Conservation (phyloP, 2,329 filamentous ascomycete species). For the Pseudogymnoascus sp. region DNA sequence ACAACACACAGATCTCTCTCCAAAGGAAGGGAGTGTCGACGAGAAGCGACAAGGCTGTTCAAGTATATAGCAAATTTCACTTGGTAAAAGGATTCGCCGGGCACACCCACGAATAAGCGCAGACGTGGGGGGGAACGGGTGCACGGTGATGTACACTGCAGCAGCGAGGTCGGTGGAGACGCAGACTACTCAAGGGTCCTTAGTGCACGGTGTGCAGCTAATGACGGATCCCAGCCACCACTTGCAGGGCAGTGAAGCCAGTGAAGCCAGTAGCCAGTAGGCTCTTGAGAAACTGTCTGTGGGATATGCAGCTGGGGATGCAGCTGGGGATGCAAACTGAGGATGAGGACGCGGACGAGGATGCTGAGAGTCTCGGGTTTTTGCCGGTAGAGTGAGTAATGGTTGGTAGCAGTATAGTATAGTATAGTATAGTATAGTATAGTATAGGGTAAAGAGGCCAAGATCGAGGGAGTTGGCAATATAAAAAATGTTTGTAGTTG, state of each 20-base stretch:
- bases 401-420: neutral
- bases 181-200: slow-evolving; percentile 7
- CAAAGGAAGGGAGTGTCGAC: neutral
- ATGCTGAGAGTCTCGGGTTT: neutral
- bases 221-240: neutral
- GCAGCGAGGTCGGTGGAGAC: slow-evolving; percentile 10
- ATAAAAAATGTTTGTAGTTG: neutral
- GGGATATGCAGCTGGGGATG: neutral
- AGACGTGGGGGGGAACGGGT: slow-evolving; percentile 6
- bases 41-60: neutral
- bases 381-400: neutral
- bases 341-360: neutral
- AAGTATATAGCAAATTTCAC: slow-evolving; percentile 7
- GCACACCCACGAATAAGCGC: slow-evolving; percentile 1
- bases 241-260: neutral
- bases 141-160: slow-evolving; percentile 8
- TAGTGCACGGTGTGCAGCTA: slow-evolving; percentile 5
- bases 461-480: neutral
- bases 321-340: neutral
- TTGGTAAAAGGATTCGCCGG: neutral
- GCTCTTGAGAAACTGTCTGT: neutral
- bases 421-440: no score
- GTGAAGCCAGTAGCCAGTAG: neutral
- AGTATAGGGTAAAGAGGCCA: neutral
- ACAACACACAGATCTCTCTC: neutral